Evolutionary conservation across 2,329 filamentous ascomycete species (phyloP), one percentile per base, ranked within the genome.

Genomic region (Talaromyces verruculosus): DNA sequence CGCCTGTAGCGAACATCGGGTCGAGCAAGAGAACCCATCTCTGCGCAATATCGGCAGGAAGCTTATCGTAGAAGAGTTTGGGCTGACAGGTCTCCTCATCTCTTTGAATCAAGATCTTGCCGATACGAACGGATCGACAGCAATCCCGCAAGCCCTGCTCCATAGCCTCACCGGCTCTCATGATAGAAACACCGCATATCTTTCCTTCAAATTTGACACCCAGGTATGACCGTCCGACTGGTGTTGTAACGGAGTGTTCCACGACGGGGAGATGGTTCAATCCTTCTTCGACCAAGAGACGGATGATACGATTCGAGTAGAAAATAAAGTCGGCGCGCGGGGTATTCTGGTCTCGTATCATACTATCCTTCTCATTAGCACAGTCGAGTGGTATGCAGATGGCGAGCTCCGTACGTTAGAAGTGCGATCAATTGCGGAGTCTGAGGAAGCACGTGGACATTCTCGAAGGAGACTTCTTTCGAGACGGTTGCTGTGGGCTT

Each of bases 1-100:
- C 95, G 71, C 94, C 93, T 71, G 95, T 99, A 66, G 95, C 95
- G 80, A 99, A 93, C 95, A 99, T 99, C n/a, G 95, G 95, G 76
- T 99, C 95, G 55, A 99, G 82, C 53, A 99, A 83, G 67, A 99
- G 82, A 41, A 97, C 94, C 93, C 95, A 99, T 77, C 95, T 85
- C 64, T 94, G 87, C 28, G 91, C 87, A 77, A 99, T 97, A 76
- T 99, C 95, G 75, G 92, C 90, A 6, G 95, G 95, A 43, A 99
- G 85, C 82, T 99, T 99, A 74, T 98, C 94, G 80, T 98, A 99
- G 80, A 98, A 99, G 11, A 99, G 85, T 78, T 93, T 95, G 13
- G 95, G 95, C 82, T 90, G 87, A 63, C 90, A 86, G 0, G 95
- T 98, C 81, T 98, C 95, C 80, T 99, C 95, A 72, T 99, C 95